Conservation (phyloP, 768 basidiomycete species). For the Pleurotus citrinopileatus region DNA sequence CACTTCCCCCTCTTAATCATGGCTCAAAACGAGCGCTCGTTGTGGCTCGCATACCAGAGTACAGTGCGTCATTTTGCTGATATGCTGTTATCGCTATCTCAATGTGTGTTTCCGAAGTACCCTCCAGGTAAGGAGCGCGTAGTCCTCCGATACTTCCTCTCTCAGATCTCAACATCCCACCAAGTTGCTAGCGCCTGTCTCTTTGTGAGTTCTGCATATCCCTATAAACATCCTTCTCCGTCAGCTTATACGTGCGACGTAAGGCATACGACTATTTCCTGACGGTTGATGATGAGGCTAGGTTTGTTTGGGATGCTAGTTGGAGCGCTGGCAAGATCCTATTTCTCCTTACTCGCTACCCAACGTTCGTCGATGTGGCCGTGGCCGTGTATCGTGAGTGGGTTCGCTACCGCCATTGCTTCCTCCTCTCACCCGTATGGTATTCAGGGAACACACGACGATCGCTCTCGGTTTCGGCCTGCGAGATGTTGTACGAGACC, state of each 20-base stretch:
- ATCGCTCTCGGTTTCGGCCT: neutral
- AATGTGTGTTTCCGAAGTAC: neutral
- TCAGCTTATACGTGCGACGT: neutral
- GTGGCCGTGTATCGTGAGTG: neutral
- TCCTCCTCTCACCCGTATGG: neutral
- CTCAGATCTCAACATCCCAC: neutral
- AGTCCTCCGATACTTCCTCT: neutral
- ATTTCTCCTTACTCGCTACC: slow-evolving; percentile 5
- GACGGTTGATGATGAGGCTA: neutral
- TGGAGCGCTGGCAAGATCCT: slow-evolving; percentile 8
- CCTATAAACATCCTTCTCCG: neutral
- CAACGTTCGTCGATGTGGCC: neutral
- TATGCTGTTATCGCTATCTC: no score
- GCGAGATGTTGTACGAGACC: neutral
- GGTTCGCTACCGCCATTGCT: neutral
- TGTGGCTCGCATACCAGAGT: no score
- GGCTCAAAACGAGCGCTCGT: no score
- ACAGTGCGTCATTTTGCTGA: no score
- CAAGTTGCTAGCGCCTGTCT: neutral
- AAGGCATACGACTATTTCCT: slow-evolving; percentile 1
- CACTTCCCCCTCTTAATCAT: no score
- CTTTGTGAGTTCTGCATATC: neutral
- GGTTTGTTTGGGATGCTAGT: neutral
- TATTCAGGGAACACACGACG: neutral
- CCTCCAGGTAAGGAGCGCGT: neutral